Evolutionary conservation across 23 red algal species (phyloP), one percentile per base, ranked within the genome.

Genomic region (Porphyridium purpureum): DNA sequence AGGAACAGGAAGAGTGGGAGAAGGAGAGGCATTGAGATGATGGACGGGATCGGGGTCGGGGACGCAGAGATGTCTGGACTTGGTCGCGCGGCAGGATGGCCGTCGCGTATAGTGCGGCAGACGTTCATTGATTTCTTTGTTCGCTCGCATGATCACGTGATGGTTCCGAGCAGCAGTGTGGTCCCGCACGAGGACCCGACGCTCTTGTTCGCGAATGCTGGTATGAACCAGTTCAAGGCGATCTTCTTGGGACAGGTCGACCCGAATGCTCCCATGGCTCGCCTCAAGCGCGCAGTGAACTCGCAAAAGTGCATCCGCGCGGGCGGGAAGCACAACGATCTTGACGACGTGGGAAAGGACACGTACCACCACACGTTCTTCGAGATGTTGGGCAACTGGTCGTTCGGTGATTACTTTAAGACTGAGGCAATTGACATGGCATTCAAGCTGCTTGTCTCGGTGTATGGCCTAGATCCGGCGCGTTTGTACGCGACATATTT

Each of bases 311-410:
- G 79, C 55, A 85, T 98, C 59, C 90, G 90, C 21, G 90, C 90
- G 8, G 90, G 90, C 26, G 90, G 90, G 7, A 98, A 98, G 50
- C 90, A 98, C 76, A 98, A 98, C 46, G 90, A 98, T 51, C 70
- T 98, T 2, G 90, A 98, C 50, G 90, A 98, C 31, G 90, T 98
- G 7, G 90, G 90, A 4, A 72, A 79, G 52, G 90, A 98, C 56
- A 98, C 90, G 11, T 98, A 98, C 48, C 90, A 98, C 52, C 90
- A 98, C 35, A 98, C 90, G 11, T 98, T 98, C 67, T 98, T 98
- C 35, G 90, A 98, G 67, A 98, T 98, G 90, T 55, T 98, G 57
- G 90, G 90, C 24, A 98, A 86, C 46, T 98, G 90, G 90, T 82
- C 73, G 27, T 98, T 98, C 51, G 90, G 90, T 1, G 72, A 81